A percentile compares a stretch with the other conserved stretches of the same genome.
phyloP scores from a whole-genome alignment of 176 grass and related monocot species.

The Miscanthus lutarioriparius region DNA sequence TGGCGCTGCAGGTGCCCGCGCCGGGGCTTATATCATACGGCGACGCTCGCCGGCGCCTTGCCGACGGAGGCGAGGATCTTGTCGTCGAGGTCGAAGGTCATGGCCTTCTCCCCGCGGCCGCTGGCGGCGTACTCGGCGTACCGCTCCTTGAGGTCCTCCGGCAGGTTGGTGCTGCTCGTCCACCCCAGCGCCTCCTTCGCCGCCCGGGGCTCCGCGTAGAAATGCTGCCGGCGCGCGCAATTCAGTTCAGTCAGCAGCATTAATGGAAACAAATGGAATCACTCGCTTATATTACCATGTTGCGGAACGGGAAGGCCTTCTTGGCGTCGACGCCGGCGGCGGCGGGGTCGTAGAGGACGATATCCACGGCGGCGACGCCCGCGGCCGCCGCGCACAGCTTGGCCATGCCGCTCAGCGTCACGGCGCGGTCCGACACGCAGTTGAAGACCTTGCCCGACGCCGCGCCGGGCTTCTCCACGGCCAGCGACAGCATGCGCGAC shows the following conservation, averaged over 20 bases:
- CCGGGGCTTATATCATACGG: background rate
- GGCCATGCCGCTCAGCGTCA: slow-evolving; percentile 78
- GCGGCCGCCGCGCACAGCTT: slow-evolving; percentile 74
- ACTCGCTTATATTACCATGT: slow-evolving; percentile 45
- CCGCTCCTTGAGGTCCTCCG: slow-evolving; percentile 89
- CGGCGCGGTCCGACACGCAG: slow-evolving; percentile 80
- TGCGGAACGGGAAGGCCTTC: slow-evolving; percentile 92
- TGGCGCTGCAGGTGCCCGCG: too few relatives aligned
- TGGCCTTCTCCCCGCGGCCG: slow-evolving; percentile 68
- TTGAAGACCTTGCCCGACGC: slow-evolving; percentile 70
- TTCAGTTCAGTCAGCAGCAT: background rate
- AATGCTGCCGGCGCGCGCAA: slow-evolving; percentile 44
- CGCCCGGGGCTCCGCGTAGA: slow-evolving; percentile 90
- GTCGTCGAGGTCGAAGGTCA: slow-evolving; percentile 80
- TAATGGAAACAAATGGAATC: too few relatives aligned
- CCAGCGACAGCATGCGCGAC: slow-evolving; percentile 73
- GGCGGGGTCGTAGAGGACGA: slow-evolving; percentile 78
- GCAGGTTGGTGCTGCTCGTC: slow-evolving; percentile 74
- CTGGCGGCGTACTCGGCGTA: slow-evolving; percentile 74
- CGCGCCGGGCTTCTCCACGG: slow-evolving; percentile 54
- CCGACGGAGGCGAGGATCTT: slow-evolving; percentile 63
- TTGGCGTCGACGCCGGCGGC: slow-evolving; percentile 64
- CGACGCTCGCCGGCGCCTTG: background rate
- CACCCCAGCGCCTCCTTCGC: slow-evolving; percentile 84
- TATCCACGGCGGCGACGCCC: slow-evolving; percentile 34